Evolutionary conservation across 2,329 filamentous ascomycete species (phyloP).

Genomic region (Neoascochyta sp.): DNA sequence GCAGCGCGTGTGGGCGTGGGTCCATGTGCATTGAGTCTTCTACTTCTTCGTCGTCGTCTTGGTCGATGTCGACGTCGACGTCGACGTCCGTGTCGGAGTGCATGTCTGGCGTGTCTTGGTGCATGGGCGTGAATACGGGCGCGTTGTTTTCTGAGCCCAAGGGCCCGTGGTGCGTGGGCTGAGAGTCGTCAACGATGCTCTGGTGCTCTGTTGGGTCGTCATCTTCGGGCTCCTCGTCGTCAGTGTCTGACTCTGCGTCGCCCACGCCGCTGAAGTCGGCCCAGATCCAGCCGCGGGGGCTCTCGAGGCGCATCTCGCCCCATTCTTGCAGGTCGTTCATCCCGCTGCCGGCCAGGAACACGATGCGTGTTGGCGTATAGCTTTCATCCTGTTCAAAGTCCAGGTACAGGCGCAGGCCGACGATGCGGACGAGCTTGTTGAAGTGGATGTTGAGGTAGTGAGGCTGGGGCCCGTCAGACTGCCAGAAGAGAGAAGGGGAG

Average conservation of each 20-base stretch:
- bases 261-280: conserved; percentile 67
- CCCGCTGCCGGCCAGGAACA: conserved; percentile 83
- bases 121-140: too few relatives aligned
- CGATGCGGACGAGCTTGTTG: conserved; percentile 75
- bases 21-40: too few relatives aligned
- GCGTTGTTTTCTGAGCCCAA: conserved; percentile 20
- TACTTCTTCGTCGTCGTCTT: too few relatives aligned
- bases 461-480: conserved; percentile 81
- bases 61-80: too few relatives aligned
- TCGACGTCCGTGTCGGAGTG: too few relatives aligned
- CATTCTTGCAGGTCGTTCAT: conserved; percentile 91
- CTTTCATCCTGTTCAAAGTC: conserved; percentile 93
- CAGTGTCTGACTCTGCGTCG: conserved; percentile 29
- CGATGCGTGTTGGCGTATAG: conserved; percentile 91
- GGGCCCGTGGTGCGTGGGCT: conserved; percentile 5
- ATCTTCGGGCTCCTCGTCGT: conserved; percentile 17
- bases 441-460: conserved; percentile 82
- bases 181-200: conserved; percentile 1
- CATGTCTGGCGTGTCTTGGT: too few relatives aligned
- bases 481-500: conserved; percentile 72
- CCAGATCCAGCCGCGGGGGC: conserved; percentile 86
- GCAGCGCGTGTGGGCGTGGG: conserved; percentile 16
- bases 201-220: too few relatives aligned
- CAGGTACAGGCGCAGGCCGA: conserved; percentile 75
- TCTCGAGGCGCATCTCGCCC: conserved; percentile 70